phyloP scores from a whole-genome alignment of 164 flowering plant species.

The grape (Vitis vinifera) region DNA sequence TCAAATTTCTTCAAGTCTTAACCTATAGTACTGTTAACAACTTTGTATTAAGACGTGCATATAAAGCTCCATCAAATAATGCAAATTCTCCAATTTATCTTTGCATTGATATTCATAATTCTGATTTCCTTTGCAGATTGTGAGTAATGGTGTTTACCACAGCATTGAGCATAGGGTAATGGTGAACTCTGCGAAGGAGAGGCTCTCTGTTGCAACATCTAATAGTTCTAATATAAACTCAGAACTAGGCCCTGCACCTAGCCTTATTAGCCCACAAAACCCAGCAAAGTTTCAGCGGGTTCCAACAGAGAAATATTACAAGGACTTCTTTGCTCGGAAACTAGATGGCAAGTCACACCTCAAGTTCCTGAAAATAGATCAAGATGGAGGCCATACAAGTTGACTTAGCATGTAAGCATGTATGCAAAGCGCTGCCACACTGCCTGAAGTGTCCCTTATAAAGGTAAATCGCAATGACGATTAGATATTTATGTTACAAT shows the following conservation, averaged over 20 bases:
- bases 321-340: conserved; percentile 16
- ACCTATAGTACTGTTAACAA: too few relatives aligned
- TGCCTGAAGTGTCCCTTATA: neutral
- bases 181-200: conserved; percentile 27
- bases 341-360: conserved; percentile 28
- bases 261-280: conserved; percentile 19
- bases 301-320: conserved; percentile 7
- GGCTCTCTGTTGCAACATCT: conserved; percentile 32
- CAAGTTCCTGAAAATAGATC: conserved; percentile 19
- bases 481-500: too few relatives aligned
- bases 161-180: conserved; percentile 32
- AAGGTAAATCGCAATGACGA: neutral
- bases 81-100: too few relatives aligned
- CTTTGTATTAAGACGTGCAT: too few relatives aligned
- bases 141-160: conserved; percentile 22
- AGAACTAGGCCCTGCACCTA: conserved; percentile 34
- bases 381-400: neutral
- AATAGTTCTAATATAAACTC: conserved; percentile 18
- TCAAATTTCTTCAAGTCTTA: too few relatives aligned
- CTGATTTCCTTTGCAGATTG: conserved; percentile 16
- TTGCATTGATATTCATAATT: too few relatives aligned
- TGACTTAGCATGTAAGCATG: neutral
- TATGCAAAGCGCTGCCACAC: too few relatives aligned
- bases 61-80: too few relatives aligned
- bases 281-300: conserved; percentile 21